Conservation (phyloP, 139 green algal genomes). For the Chlamydomonas incerta region DNA sequence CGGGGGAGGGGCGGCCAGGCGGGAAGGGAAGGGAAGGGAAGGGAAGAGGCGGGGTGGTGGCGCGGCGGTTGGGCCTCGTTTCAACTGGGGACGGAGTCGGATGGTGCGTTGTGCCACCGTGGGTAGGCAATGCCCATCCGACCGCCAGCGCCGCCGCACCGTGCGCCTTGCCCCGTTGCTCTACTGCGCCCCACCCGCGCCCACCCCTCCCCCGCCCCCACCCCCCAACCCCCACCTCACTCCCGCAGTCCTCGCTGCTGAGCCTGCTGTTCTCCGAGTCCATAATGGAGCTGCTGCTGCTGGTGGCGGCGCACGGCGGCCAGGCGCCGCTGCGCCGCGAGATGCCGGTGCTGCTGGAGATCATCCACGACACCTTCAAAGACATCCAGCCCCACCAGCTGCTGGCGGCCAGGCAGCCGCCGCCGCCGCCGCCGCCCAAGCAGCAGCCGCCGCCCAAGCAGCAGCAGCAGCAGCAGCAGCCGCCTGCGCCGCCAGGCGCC, state of each 20-base stretch:
- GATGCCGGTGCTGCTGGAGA: constrained; percentile 78
- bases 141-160: too few relatives aligned
- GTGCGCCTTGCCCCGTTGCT: too few relatives aligned
- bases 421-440: not conserved
- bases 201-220: too few relatives aligned
- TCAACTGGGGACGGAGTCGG: too few relatives aligned
- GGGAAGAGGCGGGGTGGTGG: not conserved
- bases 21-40: not conserved
- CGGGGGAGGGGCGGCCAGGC: constrained; percentile 8
- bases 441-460: constrained; percentile 6
- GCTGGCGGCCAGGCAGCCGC: not conserved
- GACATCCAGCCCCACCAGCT: not conserved
- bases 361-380: constrained; percentile 58
- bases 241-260: constrained; percentile 61
- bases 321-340: constrained; percentile 71
- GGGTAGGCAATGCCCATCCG: too few relatives aligned
- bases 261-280: constrained; percentile 68
- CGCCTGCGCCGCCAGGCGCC: too few relatives aligned
- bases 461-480: not conserved
- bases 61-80: too few relatives aligned
- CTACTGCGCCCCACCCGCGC: too few relatives aligned
- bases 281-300: constrained; percentile 79
- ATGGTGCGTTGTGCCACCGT: too few relatives aligned
- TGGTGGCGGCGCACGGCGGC: constrained; percentile 44
- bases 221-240: not conserved